Evolutionary conservation across 768 basidiomycete genomes (phyloP), one percentile per base, ranked within the genome.

Genomic region (Infundibulicybe gibba): DNA sequence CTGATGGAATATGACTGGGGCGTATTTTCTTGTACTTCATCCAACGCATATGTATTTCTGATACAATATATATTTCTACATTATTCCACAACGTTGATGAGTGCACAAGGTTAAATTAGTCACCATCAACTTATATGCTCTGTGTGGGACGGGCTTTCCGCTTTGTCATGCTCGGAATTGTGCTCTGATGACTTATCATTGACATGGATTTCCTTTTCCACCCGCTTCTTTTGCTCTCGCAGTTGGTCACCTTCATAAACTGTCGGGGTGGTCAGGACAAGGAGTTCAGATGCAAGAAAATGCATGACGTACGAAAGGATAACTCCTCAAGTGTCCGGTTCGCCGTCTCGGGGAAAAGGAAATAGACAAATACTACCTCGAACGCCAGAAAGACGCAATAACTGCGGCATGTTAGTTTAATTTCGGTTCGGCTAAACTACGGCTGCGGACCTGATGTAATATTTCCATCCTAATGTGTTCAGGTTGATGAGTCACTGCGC

Each of bases 331-430:
- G 67, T 9, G 77, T 72, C 35, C 72, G 68, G 6, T 71, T 63
- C 6, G 71, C 63, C 0, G 82, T 84, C 61, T 83, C 82, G 3
- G 79, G 79, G 76, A 82, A 81, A 14, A 82, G 53, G 66, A 84
- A 79, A 61, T 68, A 84, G 19, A 82, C 72, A 54, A 80, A 79
- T 32, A 71, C 41, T 38, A 79, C 67, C 55, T 81, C 79, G 51
- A 81, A 75, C 1, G 64, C 64, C 5, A 83, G 66, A 61, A 71
- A 80, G 25, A 79, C 58, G 59, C 69, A 70, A 52, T 80, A 80
- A 38, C 67, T 68, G 41, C 9, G 21, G 17, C 19, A 6, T 20
- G 19, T 19, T 6, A 44, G 21, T 35, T 34, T 25, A 44, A n/a
- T 2, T 10, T 48, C 30, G 32, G 30, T 17, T 12, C 44, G 33